These are phyloP conservation scores for Ciborinia camelliae DNA, from an alignment of 2,329 filamentous ascomycete species.

Conservation along the genomic window DNA sequence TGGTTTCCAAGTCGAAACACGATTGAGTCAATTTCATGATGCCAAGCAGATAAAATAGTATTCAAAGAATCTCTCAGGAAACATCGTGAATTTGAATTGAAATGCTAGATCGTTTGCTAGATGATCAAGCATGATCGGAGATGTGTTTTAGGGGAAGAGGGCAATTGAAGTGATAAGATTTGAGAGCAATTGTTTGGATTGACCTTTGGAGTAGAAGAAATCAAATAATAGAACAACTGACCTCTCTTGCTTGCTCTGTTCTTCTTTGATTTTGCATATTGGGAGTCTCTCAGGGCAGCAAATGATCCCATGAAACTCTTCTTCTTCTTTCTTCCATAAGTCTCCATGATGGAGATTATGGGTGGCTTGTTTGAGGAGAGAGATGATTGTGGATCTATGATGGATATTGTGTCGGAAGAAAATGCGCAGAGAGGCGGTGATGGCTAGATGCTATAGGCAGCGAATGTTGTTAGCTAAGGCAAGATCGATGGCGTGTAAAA, in stretches of 20 bases:
- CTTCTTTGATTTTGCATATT: conserved; percentile 17
- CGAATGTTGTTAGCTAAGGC: background rate
- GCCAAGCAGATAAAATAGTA: background rate
- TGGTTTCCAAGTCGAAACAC: background rate
- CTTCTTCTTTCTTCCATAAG: conserved; percentile 30
- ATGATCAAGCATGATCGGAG: background rate
- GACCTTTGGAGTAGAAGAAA: conserved; percentile 5
- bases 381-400: background rate
- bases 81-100: no score
- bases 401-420: background rate
- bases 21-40: background rate
- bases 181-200: background rate
- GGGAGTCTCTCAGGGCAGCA: conserved; percentile 23
- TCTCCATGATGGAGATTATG: conserved; percentile 23
- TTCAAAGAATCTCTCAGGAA: background rate
- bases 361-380: no score
- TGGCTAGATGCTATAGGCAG: background rate
- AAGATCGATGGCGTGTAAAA: background rate
- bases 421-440: background rate
- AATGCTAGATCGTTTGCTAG: background rate
- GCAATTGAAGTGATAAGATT: background rate
- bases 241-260: background rate
- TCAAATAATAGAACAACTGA: background rate
- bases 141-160: no score
- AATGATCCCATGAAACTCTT: conserved; percentile 27